A percentile compares a stretch with the other conserved stretches of the same genome.
These are phyloP conservation scores for Agrostemma githago DNA, from an alignment of 148 eudicot species.

Conservation along the genomic window DNA sequence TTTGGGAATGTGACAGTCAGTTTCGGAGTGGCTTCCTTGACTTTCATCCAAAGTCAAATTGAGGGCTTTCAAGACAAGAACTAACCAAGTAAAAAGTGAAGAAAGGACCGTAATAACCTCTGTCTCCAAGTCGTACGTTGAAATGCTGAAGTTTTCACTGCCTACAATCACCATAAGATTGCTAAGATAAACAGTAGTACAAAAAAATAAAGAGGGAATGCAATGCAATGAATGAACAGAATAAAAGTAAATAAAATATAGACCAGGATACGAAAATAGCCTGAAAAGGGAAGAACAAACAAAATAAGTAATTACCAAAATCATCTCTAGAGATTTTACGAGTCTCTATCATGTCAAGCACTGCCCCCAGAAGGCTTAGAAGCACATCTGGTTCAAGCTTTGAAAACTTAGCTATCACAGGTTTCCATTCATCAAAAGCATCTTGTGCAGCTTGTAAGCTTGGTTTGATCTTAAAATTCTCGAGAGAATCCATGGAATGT, in stretches of 20 bases:
- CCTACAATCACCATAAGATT: conserved; percentile 30
- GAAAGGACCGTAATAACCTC: conserved; percentile 40
- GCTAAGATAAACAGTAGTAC: conserved; percentile 5
- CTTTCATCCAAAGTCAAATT: conserved; percentile 25
- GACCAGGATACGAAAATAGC: neutral
- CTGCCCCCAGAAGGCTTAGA: conserved; percentile 50
- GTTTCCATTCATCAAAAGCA: conserved; percentile 71
- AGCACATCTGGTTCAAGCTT: conserved; percentile 68
- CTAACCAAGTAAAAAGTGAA: conserved; percentile 50
- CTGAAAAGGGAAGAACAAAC: neutral
- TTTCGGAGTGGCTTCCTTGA: conserved; percentile 22
- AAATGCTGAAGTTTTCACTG: conserved; percentile 29
- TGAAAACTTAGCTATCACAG: conserved; percentile 59
- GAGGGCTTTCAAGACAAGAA: conserved; percentile 41
- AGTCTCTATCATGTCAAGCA: conserved; percentile 57
- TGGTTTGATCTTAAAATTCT: conserved; percentile 32
- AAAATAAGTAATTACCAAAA: conserved; percentile 41
- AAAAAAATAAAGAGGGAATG: neutral
- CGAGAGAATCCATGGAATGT: conserved; percentile 28
- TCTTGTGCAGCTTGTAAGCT: conserved; percentile 29
- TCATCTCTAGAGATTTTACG: conserved; percentile 34
- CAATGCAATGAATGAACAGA: neutral
- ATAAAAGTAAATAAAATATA: neutral
- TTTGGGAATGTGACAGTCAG: conserved; percentile 32
- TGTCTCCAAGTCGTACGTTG: conserved; percentile 33